Evolutionary conservation across 2,329 filamentous ascomycete species (phyloP).

Genomic region (Graphiopsis chlorocephala): DNA sequence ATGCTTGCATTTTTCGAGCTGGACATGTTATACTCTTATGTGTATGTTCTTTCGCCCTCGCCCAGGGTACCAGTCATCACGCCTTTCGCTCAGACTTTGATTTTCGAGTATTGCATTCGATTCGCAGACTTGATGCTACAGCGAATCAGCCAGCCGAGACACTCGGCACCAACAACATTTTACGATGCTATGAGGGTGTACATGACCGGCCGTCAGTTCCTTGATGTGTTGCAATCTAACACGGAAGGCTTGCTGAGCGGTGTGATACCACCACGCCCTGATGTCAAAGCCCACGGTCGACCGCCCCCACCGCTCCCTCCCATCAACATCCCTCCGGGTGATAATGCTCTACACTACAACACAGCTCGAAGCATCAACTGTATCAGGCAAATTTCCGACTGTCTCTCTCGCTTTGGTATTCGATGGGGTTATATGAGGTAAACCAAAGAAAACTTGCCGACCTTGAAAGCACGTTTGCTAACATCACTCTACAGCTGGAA

Average conservation of each 20-base stretch:
- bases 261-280: conserved; percentile 40
- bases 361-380: conserved; percentile 44
- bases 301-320: conserved; percentile 35
- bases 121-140: conserved; percentile 74
- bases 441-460: conserved; percentile 2
- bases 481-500: conserved; percentile 39
- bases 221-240: conserved; percentile 55
- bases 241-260: conserved; percentile 45
- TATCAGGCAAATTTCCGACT: conserved; percentile 47
- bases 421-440: conserved; percentile 48
- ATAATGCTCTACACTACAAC: conserved; percentile 33
- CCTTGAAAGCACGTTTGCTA: background rate
- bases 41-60: conserved; percentile 83
- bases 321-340: conserved; percentile 29
- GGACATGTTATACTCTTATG: conserved; percentile 85
- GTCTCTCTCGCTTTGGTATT: conserved; percentile 46
- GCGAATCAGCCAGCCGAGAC: conserved; percentile 58
- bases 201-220: conserved; percentile 60
- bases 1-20: conserved; percentile 79
- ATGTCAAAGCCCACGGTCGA: conserved; percentile 37
- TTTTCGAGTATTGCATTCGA: conserved; percentile 83
- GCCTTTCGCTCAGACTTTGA: conserved; percentile 72
- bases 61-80: conserved; percentile 69
- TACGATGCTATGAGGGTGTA: conserved; percentile 84
- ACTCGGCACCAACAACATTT: conserved; percentile 73